phyloP scores from a whole-genome alignment of 2,329 filamentous ascomycete genomes.

The Paramyrothecium sp. region DNA sequence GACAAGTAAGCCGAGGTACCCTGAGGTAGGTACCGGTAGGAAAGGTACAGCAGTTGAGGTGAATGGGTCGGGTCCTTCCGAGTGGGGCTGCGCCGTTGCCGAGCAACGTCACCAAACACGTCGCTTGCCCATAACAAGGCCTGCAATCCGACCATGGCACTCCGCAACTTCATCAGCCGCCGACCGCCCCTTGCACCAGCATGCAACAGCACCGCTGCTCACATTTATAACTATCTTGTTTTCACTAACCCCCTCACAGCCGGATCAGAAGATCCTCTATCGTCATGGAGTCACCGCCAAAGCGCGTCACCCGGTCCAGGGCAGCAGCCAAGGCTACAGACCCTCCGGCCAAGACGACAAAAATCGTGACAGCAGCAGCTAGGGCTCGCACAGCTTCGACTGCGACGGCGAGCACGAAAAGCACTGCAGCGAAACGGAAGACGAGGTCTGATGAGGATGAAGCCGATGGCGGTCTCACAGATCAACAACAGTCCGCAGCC shows the following conservation, averaged over 20 bases:
- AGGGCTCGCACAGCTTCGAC: conserved; percentile 40
- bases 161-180: conserved; percentile 8
- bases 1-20: too few species aligned
- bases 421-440: conserved; percentile 45
- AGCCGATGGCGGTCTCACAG: conserved; percentile 40
- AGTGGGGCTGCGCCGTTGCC: conserved; percentile 14
- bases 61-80: too few species aligned
- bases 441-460: conserved; percentile 51
- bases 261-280: conserved; percentile 11
- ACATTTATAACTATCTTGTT: conserved; percentile 12
- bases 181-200: conserved; percentile 16
- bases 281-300: conserved; percentile 58
- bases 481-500: conserved; percentile 23
- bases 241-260: conserved; percentile 19
- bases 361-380: conserved; percentile 46
- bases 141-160: conserved; percentile 13
- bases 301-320: conserved; percentile 55
- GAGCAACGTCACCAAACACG: conserved; percentile 24
- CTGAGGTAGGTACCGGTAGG: too few species aligned
- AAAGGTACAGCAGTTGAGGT: too few species aligned
- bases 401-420: conserved; percentile 28
- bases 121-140: conserved; percentile 15
- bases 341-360: conserved; percentile 37
- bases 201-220: conserved; percentile 19
- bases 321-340: conserved; percentile 41